These are phyloP conservation scores for Monosporozyma siamensis DNA, from an alignment of 805 yeast genomes.

Conservation along the genomic window DNA sequence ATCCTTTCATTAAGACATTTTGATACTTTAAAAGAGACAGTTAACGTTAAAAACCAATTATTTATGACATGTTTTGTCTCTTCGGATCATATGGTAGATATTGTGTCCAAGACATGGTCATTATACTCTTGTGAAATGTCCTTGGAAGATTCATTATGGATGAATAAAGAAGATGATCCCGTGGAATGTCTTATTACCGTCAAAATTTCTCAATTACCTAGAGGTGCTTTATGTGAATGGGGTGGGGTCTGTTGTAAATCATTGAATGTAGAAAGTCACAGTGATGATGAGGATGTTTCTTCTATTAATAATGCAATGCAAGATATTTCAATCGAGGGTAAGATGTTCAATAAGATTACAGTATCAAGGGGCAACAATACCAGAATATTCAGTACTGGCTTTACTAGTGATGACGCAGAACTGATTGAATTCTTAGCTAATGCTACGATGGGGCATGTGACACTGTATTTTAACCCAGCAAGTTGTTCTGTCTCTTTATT, in stretches of 20 bases:
- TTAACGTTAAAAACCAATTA: constrained; percentile 38
- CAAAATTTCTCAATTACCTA: constrained; percentile 51
- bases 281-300: constrained; percentile 32
- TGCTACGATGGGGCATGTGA: neutral
- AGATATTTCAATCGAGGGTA: neutral
- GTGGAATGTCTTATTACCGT: constrained; percentile 38
- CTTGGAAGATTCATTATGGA: constrained; percentile 16
- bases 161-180: constrained; percentile 19
- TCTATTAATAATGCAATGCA: neutral
- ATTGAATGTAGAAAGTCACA: constrained; percentile 30
- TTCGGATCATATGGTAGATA: constrained; percentile 25
- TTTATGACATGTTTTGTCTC: constrained; percentile 50
- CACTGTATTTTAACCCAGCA: neutral
- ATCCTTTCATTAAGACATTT: constrained; percentile 68
- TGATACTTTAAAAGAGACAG: constrained; percentile 47
- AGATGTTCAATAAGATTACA: neutral
- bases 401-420: constrained; percentile 7
- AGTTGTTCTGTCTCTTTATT: neutral
- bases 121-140: constrained; percentile 30
- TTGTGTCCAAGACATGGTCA: constrained; percentile 36
- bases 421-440: neutral
- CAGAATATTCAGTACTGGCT: constrained; percentile 16
- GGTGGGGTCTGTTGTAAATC: constrained; percentile 48
- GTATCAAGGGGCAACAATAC: neutral
- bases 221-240: constrained; percentile 64